These are phyloP conservation scores for Metschnikowia cubensis DNA, from an alignment of 805 yeast genomes.

Conservation along the genomic window DNA sequence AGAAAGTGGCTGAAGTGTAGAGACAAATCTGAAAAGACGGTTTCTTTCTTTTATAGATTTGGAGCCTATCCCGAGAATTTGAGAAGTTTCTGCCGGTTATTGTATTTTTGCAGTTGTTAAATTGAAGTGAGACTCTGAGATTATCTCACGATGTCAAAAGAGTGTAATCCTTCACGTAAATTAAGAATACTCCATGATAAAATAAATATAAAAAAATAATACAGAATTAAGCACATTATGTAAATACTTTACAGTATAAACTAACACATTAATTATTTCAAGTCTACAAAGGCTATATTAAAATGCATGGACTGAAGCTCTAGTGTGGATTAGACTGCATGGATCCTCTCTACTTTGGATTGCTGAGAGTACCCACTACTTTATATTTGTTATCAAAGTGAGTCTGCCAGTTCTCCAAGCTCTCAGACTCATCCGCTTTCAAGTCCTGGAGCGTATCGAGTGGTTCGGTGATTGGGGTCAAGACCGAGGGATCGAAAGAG, in stretches of 20 bases:
- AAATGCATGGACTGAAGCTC: too few relatives aligned
- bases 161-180: neutral
- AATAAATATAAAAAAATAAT: neutral
- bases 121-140: neutral
- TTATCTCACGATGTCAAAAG: neutral
- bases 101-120: neutral
- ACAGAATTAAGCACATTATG: too few relatives aligned
- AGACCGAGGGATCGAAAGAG: conserved; percentile 67
- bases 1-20: neutral
- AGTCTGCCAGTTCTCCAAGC: conserved; percentile 80
- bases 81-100: neutral
- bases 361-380: conserved; percentile 65
- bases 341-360: conserved; percentile 8
- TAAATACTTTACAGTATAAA: neutral
- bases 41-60: neutral
- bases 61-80: neutral
- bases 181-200: neutral
- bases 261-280: neutral
- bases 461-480: conserved; percentile 71
- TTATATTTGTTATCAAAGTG: conserved; percentile 82
- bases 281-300: neutral
- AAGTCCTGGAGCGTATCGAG: conserved; percentile 70
- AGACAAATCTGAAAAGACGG: neutral
- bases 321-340: neutral
- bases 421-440: conserved; percentile 52